Evolutionary conservation across 2,329 filamentous ascomycete genomes (phyloP).

Genomic region (Aciculosporium take): DNA sequence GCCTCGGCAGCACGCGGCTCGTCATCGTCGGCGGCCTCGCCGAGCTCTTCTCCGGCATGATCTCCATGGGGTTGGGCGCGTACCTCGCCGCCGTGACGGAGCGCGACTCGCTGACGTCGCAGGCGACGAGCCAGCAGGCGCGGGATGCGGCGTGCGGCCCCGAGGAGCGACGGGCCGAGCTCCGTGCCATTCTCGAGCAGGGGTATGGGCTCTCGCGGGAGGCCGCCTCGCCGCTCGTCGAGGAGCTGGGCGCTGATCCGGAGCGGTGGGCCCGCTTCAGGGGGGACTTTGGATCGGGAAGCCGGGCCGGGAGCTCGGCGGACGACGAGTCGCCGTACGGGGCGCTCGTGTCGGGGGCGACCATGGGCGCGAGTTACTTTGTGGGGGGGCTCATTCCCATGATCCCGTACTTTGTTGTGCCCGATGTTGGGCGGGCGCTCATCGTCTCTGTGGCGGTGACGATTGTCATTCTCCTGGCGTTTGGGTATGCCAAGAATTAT

Average conservation of each 20-base stretch:
- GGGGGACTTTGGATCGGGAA: constrained; percentile 43
- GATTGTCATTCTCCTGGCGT: constrained; percentile 43
- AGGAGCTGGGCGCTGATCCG: constrained; percentile 32
- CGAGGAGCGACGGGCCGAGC: constrained; percentile 30
- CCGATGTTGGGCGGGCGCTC: constrained; percentile 32
- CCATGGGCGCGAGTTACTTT: constrained; percentile 55
- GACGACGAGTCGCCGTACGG: constrained; percentile 26
- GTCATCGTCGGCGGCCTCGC: constrained; percentile 61
- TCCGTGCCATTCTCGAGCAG: constrained; percentile 36
- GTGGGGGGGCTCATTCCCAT: constrained; percentile 58
- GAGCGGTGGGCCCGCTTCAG: constrained; percentile 41
- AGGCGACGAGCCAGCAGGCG: constrained; percentile 29
- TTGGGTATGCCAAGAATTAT: constrained; percentile 52
- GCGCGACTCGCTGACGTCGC: constrained; percentile 33
- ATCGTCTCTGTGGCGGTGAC: constrained; percentile 47
- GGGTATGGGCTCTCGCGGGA: constrained; percentile 32
- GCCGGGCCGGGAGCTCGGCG: constrained; percentile 38
- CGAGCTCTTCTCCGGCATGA: constrained; percentile 61
- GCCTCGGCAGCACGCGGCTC: constrained; percentile 48
- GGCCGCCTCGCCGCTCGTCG: constrained; percentile 30
- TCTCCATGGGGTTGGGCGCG: constrained; percentile 64
- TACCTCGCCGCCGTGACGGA: constrained; percentile 54
- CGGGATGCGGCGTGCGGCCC: constrained; percentile 28
- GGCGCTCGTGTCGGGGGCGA: constrained; percentile 43
- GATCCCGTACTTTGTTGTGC: constrained; percentile 51